Evolutionary conservation across 139 green algal species (phyloP).

Genomic region (Tetraselmis striata): DNA sequence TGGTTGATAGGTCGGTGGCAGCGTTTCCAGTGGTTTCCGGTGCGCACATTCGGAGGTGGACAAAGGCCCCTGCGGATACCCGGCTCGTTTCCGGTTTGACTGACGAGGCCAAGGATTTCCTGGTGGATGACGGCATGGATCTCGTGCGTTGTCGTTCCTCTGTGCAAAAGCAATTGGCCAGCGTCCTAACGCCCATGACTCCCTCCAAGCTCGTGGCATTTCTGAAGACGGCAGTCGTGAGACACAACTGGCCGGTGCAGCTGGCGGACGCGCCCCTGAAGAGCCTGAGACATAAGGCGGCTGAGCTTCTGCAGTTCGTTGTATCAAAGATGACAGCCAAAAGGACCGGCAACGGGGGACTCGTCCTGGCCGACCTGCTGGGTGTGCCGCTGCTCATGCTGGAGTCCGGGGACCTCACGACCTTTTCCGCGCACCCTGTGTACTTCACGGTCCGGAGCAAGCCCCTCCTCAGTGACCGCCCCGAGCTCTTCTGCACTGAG

Average conservation of each 20-base stretch:
- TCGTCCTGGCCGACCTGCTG: background rate
- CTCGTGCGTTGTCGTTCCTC: background rate
- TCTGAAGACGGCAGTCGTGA: background rate
- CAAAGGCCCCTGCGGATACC: background rate
- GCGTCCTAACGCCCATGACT: background rate
- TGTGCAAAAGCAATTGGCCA: background rate
- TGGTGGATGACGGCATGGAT: background rate
- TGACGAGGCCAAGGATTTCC: background rate
- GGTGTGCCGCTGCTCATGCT: background rate
- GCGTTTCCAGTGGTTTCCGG: background rate
- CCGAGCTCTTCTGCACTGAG: background rate
- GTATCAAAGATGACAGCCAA: background rate
- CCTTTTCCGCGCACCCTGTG: background rate
- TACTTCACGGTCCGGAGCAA: background rate
- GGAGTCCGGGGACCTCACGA: background rate
- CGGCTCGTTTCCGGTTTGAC: background rate
- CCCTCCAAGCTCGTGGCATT: background rate
- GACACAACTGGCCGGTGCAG: background rate
- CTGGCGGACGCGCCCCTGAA: background rate
- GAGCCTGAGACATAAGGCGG: background rate
- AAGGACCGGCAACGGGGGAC: background rate
- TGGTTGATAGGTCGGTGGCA: background rate
- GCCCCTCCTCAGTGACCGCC: background rate
- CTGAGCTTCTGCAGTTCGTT: background rate
- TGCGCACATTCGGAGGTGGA: background rate